Base-by-base conservation (phyloP, 73 alveolate species). In the Paramecium tetraurelia region DNA sequence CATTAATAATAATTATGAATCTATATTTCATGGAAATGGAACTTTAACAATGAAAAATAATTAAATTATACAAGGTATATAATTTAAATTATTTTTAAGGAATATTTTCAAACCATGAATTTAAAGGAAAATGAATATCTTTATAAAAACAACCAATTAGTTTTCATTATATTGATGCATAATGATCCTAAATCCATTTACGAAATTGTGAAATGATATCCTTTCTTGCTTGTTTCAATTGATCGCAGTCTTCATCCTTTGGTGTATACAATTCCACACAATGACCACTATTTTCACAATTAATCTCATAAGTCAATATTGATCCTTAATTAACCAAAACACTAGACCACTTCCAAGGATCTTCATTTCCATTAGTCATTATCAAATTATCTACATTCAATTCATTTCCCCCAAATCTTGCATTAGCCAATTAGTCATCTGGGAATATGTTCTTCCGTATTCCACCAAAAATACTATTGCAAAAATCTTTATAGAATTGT, bases 261-360 rank as follows among this genome's bases (percentile, higher is more conserved):
- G 97, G 97, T 11, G 96, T 96, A 50, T 95, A 93, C 16, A 96
- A 93, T 20, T 96, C 98, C 12, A 94, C 96, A 80, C 98, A 96
- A 90, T 96, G 98, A 46, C 95, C 97, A 57, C 97, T 93, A 92
- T 94, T 75, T 76, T 95, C 94, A 77, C 98, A 96, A 27, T 94
- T 93, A 40, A 95, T 50, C n/a, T 92, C 83, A 36, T 24, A 72
- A 58, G 95, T 93, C n/a, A 50, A 77, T 75, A 93, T 84, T 22
- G 87, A 93, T 29, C 92, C 92, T 27, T 87, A 43, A 29, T 43
- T 31, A 33, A 86, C 80, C 9, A 83, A 21, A 84, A 93, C 76
- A 29, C 96, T 95, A 16, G 98, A 96, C 94, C 94, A 93, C 43
- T 92, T 83, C 98, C 98, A 96, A 8, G 97, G 97, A 75, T 96